phyloP scores from a whole-genome alignment of 352 stramenopile genomes.

The Globisporangium nagaii region DNA sequence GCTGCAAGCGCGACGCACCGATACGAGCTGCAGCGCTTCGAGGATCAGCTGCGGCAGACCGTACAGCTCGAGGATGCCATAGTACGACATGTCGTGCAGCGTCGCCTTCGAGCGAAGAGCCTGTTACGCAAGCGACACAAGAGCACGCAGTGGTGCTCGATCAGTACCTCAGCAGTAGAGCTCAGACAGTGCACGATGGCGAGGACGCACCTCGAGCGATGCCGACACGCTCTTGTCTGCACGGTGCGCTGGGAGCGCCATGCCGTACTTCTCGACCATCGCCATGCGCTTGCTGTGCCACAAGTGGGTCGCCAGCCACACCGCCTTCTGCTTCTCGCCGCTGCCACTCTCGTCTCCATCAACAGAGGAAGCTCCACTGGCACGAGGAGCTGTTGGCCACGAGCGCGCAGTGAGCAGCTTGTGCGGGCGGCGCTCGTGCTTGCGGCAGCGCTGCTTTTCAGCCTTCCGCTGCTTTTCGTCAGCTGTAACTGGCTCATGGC shows the following conservation, averaged over 20 bases:
- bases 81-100: slow-evolving; percentile 62
- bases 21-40: slow-evolving; percentile 55
- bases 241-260: slow-evolving; percentile 36
- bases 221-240: slow-evolving; percentile 65
- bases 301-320: slow-evolving; percentile 60
- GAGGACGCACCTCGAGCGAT: slow-evolving; percentile 29
- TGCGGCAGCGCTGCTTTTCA: slow-evolving; percentile 34
- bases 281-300: slow-evolving; percentile 79
- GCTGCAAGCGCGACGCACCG: slow-evolving; percentile 6
- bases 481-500: background rate
- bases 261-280: slow-evolving; percentile 48
- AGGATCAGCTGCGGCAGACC: slow-evolving; percentile 52
- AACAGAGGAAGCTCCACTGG: background rate
- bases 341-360: background rate
- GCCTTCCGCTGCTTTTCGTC: background rate
- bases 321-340: slow-evolving; percentile 8
- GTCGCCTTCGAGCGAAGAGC: slow-evolving; percentile 42
- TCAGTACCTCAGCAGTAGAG: background rate
- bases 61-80: slow-evolving; percentile 61
- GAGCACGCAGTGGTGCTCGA: too few relatives aligned
- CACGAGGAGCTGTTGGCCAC: slow-evolving; percentile 13
- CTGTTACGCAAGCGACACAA: background rate
- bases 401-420: slow-evolving; percentile 31
- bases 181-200: too few relatives aligned
- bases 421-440: slow-evolving; percentile 54